These are phyloP conservation scores for Hygrophila difformis DNA, from an alignment of 257 asterid species.

Conservation along the genomic window DNA sequence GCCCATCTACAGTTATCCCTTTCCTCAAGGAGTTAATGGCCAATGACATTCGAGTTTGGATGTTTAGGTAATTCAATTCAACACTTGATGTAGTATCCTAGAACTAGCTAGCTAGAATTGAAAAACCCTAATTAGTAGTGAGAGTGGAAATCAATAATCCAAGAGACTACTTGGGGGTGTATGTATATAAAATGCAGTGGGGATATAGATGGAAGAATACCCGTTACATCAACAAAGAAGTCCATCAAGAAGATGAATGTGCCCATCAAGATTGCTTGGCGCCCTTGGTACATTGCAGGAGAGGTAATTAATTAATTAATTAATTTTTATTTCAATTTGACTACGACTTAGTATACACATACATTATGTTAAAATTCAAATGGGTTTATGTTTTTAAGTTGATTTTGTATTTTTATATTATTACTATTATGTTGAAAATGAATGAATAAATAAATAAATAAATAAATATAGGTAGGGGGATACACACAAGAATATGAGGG, in stretches of 20 bases:
- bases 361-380: background rate
- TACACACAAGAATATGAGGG: slow-evolving; percentile 44
- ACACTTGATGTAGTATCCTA: background rate
- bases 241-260: slow-evolving; percentile 48
- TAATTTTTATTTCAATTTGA: background rate
- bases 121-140: background rate
- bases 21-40: slow-evolving; percentile 43
- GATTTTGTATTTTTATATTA: too few relatives aligned
- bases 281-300: slow-evolving; percentile 54
- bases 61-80: slow-evolving; percentile 40
- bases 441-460: too few relatives aligned
- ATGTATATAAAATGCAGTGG: slow-evolving; percentile 41
- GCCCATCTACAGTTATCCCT: slow-evolving; percentile 49
- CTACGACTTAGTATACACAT: background rate
- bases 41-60: slow-evolving; percentile 63
- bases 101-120: background rate
- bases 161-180: background rate
- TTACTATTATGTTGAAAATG: too few relatives aligned
- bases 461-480: slow-evolving; percentile 54
- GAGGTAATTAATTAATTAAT: slow-evolving; percentile 32
- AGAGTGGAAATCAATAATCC: background rate
- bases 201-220: slow-evolving; percentile 69
- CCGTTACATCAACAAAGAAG: slow-evolving; percentile 58
- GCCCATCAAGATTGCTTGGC: slow-evolving; percentile 36
- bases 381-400: background rate